Percentiles rank a stretch among this genome's conserved stretches.
Evolutionary conservation across 1,284 basidiomycete genomes (phyloP).

Genomic region (Cronartium ribicola): DNA sequence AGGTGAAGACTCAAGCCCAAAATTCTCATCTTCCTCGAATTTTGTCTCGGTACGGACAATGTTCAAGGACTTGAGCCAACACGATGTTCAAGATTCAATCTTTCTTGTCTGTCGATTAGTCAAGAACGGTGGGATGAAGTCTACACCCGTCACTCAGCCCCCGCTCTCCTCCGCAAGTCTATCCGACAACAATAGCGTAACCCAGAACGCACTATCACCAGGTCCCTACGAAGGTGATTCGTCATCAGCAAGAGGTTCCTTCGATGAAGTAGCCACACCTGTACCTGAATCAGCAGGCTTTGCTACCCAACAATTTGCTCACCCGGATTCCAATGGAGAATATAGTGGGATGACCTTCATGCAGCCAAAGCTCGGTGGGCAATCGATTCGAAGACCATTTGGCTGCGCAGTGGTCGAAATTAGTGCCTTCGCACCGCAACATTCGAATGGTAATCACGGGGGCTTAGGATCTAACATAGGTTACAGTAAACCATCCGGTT

Average conservation of each 20-base stretch:
- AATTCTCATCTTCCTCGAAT: slow-evolving; percentile 4
- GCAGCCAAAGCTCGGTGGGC: slow-evolving; percentile 31
- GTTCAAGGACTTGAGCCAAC: slow-evolving; percentile 78
- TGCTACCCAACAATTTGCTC: slow-evolving; percentile 14
- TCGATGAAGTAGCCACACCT: slow-evolving; percentile 22
- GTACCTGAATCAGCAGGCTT: slow-evolving; percentile 1
- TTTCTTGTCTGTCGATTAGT: slow-evolving; percentile 87
- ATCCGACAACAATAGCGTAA: background rate
- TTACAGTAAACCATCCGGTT: background rate
- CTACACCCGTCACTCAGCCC: background rate
- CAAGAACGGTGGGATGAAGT: slow-evolving; percentile 61
- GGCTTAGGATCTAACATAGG: slow-evolving; percentile 49
- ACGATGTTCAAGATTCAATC: slow-evolving; percentile 76
- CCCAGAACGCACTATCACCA: slow-evolving; percentile 10
- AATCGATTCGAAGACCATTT: slow-evolving; percentile 72
- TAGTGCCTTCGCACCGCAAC: slow-evolving; percentile 66
- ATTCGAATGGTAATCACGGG: slow-evolving; percentile 37
- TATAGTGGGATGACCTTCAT: slow-evolving; percentile 44
- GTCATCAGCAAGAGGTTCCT: slow-evolving; percentile 36
- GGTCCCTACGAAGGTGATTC: slow-evolving; percentile 20
- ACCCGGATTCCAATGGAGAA: slow-evolving; percentile 18
- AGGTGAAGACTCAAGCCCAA: background rate
- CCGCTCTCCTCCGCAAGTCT: background rate
- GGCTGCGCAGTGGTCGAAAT: slow-evolving; percentile 89
- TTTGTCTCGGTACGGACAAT: slow-evolving; percentile 67